Conservation (phyloP, 129 eudicot species). For the Flaveria bidentis region DNA sequence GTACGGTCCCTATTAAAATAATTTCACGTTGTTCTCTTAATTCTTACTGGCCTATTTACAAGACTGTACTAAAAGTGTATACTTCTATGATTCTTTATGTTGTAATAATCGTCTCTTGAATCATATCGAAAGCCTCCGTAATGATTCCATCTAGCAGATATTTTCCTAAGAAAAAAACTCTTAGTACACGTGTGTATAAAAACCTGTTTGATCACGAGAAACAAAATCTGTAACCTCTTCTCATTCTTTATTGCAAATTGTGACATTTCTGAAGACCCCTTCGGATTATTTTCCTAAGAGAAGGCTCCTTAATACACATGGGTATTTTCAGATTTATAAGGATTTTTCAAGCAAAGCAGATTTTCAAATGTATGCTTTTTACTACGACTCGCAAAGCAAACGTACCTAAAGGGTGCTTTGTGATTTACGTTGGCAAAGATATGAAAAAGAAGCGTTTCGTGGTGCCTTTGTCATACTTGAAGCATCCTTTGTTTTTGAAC, state of each 20-base stretch:
- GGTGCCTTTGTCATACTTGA: slow-evolving; percentile 46
- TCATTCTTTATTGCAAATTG: background rate
- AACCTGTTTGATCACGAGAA: background rate
- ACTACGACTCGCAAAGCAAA: background rate
- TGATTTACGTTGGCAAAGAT: slow-evolving; percentile 57
- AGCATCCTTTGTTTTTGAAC: slow-evolving; percentile 12
- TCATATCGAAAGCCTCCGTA: background rate
- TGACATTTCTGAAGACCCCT: too few species aligned
- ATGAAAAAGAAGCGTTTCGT: slow-evolving; percentile 50
- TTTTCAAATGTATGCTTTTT: slow-evolving; percentile 12
- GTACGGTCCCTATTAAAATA: background rate
- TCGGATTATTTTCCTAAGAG: too few species aligned
- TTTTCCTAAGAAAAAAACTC: too few species aligned
- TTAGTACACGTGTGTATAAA: background rate
- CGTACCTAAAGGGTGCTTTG: slow-evolving; percentile 61
- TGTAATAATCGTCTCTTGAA: background rate
- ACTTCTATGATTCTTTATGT: background rate
- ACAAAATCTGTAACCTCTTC: background rate
- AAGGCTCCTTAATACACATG: background rate
- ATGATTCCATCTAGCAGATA: background rate
- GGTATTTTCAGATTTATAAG: background rate
- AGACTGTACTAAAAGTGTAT: background rate
- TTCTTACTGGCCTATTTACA: background rate
- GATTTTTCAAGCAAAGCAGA: slow-evolving; percentile 17
- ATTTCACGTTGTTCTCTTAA: background rate